phyloP scores from a whole-genome alignment of 768 basidiomycete genomes.

The Trametes villosa region DNA sequence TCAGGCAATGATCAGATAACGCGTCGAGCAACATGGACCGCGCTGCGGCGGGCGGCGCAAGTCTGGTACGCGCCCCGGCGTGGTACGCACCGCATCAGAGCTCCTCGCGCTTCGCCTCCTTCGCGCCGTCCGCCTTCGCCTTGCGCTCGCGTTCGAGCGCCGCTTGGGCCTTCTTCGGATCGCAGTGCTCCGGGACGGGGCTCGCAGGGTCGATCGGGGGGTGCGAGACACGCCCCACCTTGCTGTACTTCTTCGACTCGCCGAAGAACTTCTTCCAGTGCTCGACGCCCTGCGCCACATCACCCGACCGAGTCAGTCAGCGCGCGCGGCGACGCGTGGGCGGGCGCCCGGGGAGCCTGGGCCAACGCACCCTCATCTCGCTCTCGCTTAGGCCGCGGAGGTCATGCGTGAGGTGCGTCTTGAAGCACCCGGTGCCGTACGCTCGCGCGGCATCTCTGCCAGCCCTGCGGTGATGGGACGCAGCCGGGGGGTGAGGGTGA shows the following conservation, averaged over 20 bases:
- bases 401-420: conserved; percentile 89
- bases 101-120: conserved; percentile 20
- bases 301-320: conserved; percentile 3
- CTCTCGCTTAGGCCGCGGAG: conserved; percentile 74
- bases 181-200: conserved; percentile 77
- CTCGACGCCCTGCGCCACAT: conserved; percentile 58
- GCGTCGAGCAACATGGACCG: background rate
- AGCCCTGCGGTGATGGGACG: conserved; percentile 48
- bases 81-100: conserved; percentile 15
- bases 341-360: background rate
- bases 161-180: conserved; percentile 56
- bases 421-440: conserved; percentile 94
- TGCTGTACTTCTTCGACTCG: conserved; percentile 77
- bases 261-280: conserved; percentile 93
- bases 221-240: conserved; percentile 78
- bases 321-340: background rate
- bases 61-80: no score
- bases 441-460: conserved; percentile 90
- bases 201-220: conserved; percentile 75
- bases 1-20: conserved; percentile 15
- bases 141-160: conserved; percentile 21
- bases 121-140: conserved; percentile 34
- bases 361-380: conserved; percentile 69
- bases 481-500: conserved; percentile 12
- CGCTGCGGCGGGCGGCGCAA: no score